Evolutionary conservation across 345 rosid species (phyloP), one percentile per base, ranked within the genome.

Genomic region (Arabis alpina): DNA sequence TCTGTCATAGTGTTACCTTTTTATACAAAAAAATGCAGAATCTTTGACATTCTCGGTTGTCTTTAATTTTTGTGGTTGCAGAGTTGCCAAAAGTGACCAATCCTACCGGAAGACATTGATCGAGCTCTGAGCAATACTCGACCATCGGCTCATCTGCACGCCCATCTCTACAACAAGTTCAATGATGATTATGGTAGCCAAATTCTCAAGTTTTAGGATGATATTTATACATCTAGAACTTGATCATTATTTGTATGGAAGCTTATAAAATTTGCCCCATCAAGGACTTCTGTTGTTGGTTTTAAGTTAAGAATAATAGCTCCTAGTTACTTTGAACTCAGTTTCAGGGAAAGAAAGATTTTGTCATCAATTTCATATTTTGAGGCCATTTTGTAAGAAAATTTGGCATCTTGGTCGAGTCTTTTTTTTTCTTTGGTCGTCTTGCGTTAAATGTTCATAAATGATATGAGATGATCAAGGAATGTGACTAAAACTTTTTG

Each of bases 131-230:
- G 77, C 77, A 89, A 91, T 79, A 91, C 99, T 3, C 85, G 97
- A 73, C 99, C 97, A 11, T 91, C 95, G 0, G 99, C 99, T 54
- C 97, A 91, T 82, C 92, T 94, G 32, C 87, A 86, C 34, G 88
- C 93, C 16, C 93, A 89, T 59, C 89, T 86, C 39, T 91, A 91
- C 3, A 95, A 88, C 41, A 91, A 89, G 84, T 94, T 94, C 66
- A 94, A 91, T 71, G 84, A 74, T 2, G 97, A 94, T 65, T 89
- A 94, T 68, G 97, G 99, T 34, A 91, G 99, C 78, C 97, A 94
- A 32, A 85, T 91, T 62, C 84, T 87, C 41, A 80, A 78, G 40
- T 89, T 84, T 83, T 55, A 2, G 47, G 10, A 40, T 47, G 48
- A 8, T 24, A 56, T 42, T 4, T 39, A 44, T 54, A 53, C 25